Percentiles rank a stretch among this genome's conserved stretches.
phyloP scores from a whole-genome alignment of 768 basidiomycete species.

The Russula abietina region DNA sequence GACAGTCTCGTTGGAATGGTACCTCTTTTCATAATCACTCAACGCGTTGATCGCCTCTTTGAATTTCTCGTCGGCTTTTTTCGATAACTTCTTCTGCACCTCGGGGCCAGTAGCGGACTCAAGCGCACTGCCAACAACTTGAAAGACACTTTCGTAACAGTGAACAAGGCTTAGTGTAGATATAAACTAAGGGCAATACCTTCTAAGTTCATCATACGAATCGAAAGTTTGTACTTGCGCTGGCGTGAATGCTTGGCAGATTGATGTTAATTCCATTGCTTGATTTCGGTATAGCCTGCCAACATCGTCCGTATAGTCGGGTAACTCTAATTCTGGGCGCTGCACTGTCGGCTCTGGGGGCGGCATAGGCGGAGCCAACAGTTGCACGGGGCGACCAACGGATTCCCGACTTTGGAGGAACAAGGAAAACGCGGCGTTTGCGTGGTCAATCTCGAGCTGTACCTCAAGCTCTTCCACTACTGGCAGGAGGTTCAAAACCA shows the following conservation, averaged over 20 bases:
- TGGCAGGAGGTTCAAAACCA: background rate
- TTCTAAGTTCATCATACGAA: background rate
- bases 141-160: background rate
- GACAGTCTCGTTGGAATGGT: background rate
- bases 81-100: background rate
- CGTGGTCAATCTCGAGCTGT: background rate
- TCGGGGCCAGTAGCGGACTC: background rate
- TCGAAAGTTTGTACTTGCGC: background rate
- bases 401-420: background rate
- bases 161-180: background rate
- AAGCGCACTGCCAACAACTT: background rate
- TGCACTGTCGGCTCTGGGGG: background rate
- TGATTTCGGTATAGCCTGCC: background rate
- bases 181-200: background rate
- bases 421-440: background rate
- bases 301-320: background rate
- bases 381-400: background rate
- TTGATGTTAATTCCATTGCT: background rate
- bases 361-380: background rate
- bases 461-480: background rate
- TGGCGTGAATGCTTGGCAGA: background rate
- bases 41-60: background rate
- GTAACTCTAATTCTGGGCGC: background rate
- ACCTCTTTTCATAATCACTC: background rate
- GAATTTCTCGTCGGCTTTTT: background rate